These are phyloP conservation scores for Lactarius sanguifluus DNA, from an alignment of 768 basidiomycete species.

Conservation along the genomic window DNA sequence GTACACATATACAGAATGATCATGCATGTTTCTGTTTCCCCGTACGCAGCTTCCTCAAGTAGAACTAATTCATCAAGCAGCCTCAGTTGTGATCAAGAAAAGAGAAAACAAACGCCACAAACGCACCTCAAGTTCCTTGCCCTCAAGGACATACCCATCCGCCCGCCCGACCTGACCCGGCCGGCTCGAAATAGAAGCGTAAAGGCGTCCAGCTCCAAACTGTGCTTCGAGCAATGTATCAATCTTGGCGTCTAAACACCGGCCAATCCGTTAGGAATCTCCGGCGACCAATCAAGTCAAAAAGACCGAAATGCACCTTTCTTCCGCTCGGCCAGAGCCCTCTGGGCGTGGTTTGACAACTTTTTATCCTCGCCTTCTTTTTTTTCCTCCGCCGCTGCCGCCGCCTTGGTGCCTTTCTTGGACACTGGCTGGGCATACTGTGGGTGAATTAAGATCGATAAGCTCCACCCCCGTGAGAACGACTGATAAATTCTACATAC, in stretches of 20 bases:
- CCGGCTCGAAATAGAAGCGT: constrained; percentile 89
- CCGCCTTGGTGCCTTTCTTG: constrained; percentile 75
- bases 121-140: constrained; percentile 94
- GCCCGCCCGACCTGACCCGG: constrained; percentile 96
- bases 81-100: background rate
- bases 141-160: constrained; percentile 97
- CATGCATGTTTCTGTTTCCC: constrained; percentile 94
- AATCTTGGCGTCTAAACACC: constrained; percentile 74
- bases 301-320: constrained; percentile 56
- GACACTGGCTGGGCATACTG: constrained; percentile 95
- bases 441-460: constrained; percentile 15
- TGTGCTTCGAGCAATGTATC: constrained; percentile 87
- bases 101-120: background rate
- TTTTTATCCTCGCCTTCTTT: constrained; percentile 65
- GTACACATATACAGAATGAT: background rate
- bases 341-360: constrained; percentile 87
- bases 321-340: constrained; percentile 84
- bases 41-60: constrained; percentile 88
- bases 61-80: constrained; percentile 62
- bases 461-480: constrained; percentile 15
- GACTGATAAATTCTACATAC: constrained; percentile 52
- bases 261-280: constrained; percentile 16
- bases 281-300: constrained; percentile 5
- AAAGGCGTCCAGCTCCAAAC: constrained; percentile 93
- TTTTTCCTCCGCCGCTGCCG: constrained; percentile 50